Base-by-base conservation (phyloP, 495 filamentous ascomycete genomes). In the Penicillium paxilli region DNA sequence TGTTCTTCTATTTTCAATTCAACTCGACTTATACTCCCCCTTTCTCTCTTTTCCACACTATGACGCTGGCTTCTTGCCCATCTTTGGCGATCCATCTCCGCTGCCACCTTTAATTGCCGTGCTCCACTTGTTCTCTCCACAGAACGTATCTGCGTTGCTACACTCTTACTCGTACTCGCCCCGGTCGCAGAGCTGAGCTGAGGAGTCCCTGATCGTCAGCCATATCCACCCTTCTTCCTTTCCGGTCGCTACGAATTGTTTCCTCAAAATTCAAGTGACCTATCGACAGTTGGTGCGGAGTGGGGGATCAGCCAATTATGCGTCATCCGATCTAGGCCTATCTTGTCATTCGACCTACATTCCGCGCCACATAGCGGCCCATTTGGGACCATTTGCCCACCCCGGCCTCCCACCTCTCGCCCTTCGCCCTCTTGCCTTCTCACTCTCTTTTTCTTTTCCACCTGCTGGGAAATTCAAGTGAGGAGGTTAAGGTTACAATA, bases 271-370 rank as follows among this genome's bases (percentile, higher is more conserved):
- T n/a, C n/a, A n/a, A n/a, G n/a, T n/a, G n/a, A n/a, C n/a, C 21
- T 30, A 46, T 42, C 47, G 41, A 49, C 30, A 49, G 28, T 46
- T n/a, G 28, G 30, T 21, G 41, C 4, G 22, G 52, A 58, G 57
- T 57, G 50, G 62, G 57, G 56, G 59, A 63, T 55, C 64, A 60
- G 49, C 57, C 64, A 63, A 60, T 51, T 49, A 65, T 67, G 64
- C 62, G 59, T 55, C 62, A 58, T 57, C 48, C 56, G 56, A 60
- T 60, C 52, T 67, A 67, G 62, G 47, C 45, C 42, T 54, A 44
- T 53, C 56, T 49, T 30, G 56, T 65, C 59, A 65, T 53, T 57
- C 54, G 49, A 59, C 52, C 45, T 45, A 44, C 16, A 53, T 56
- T 47, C 49, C 47, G 52, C 64, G 64, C 64, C 64, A 63, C 64